A percentile compares a stretch with the other conserved stretches of the same genome.
phyloP scores from a whole-genome alignment of 805 yeast species.

The Saccharomycopsis olivae region DNA sequence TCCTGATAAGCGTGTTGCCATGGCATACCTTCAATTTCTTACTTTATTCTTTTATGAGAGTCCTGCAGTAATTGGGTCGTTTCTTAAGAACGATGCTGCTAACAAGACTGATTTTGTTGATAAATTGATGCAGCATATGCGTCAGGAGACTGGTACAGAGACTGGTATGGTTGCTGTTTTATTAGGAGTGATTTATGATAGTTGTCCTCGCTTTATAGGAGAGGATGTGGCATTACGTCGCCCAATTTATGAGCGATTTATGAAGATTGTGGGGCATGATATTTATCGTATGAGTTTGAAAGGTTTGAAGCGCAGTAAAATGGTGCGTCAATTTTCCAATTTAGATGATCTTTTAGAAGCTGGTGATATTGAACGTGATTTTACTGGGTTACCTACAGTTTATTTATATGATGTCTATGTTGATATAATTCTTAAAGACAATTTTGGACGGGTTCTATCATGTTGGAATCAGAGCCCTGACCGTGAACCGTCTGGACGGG shows the following conservation, averaged over 20 bases:
- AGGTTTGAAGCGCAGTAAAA: conserved; percentile 53
- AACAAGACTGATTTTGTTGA: conserved; percentile 54
- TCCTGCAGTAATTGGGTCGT: conserved; percentile 60
- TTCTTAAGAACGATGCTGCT: conserved; percentile 55
- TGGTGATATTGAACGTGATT: conserved; percentile 34
- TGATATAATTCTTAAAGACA: conserved; percentile 49
- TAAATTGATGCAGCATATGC: conserved; percentile 12
- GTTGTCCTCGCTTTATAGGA: conserved; percentile 39
- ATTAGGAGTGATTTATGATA: conserved; percentile 74
- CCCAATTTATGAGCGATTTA: conserved; percentile 51
- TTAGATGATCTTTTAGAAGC: conserved; percentile 36
- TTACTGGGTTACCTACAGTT: conserved; percentile 80
- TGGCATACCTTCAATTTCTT: conserved; percentile 69
- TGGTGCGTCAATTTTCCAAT: conserved; percentile 47
- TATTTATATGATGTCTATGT: conserved; percentile 61
- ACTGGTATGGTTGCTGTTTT: conserved; percentile 60
- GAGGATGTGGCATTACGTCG: conserved; percentile 43
- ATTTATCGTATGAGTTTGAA: conserved; percentile 64
- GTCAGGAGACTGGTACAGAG: conserved; percentile 27
- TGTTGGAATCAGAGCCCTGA: conserved; percentile 69
- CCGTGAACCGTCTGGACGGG: conserved; percentile 53
- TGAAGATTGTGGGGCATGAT: conserved; percentile 68
- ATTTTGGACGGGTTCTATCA: conserved; percentile 53
- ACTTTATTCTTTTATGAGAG: conserved; percentile 74
- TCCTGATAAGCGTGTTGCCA: conserved; percentile 59